Evolutionary conservation across 768 basidiomycete genomes (phyloP), one percentile per base, ranked within the genome.

Genomic region (Leccinum longicurvipes): DNA sequence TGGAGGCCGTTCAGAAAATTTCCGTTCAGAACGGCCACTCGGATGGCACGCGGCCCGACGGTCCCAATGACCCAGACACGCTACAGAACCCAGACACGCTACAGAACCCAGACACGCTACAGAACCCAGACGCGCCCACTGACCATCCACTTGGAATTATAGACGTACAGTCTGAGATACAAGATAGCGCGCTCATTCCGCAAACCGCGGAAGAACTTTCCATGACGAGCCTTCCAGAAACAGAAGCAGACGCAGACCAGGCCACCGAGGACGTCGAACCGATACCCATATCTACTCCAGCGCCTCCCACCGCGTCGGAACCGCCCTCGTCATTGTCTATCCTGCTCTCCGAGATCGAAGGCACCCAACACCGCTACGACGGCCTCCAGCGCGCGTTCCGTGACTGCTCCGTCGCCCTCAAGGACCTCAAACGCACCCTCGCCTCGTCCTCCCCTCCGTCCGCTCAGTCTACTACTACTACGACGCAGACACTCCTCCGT

Each of bases 391-490:
- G 76, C 1, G 75, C 82, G 0, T 87, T 90, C 69, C 79, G 83
- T 3, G 85, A 86, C 62, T 91, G 90, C 59, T 83, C 89, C 59
- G 66, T 83, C 10, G 80, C 86, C 3, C 75, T 92, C 29, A 81
- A 84, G 59, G 76, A 80, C 2, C 76, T 91, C 47, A 81, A 79
- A 63, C 64, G 57, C 14, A 57, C 58, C 6, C 55, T 70, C 10
- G 34, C 52, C 7, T 48, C 64, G 2, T 50, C 59, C 4, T 54
- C 57, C 1, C 58, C 58, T 3, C 51, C 36, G 10, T 39, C 36
- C 11, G 36, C 36, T 39, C 36, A 39, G 10, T 39, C 36, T 11
- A 39, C 55, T 0, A 39, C 55, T 0, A 15, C 51, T 1, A 52
- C 36, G 25, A 28, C 36, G 10, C 57, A 51, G 27, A 36, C 49